These are phyloP conservation scores for Micractinium conductrix DNA, from an alignment of 139 green algal genomes.

Conservation along the genomic window DNA sequence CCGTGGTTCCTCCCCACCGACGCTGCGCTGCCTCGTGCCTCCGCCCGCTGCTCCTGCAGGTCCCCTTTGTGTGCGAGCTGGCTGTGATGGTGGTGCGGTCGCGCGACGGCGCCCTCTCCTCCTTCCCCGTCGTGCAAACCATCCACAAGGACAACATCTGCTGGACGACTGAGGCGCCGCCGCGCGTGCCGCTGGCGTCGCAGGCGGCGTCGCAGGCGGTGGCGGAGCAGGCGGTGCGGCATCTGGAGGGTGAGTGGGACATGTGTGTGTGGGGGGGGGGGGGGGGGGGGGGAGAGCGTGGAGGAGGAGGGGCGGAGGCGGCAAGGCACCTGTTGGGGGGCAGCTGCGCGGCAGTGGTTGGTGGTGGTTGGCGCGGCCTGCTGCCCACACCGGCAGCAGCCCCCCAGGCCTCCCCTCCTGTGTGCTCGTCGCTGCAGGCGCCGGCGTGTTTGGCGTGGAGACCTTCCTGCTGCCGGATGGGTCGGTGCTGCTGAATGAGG, in stretches of 20 bases:
- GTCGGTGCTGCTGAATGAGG: constrained; percentile 92
- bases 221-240: constrained; percentile 75
- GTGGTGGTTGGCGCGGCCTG: neutral
- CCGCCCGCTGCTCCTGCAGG: constrained; percentile 91
- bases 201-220: constrained; percentile 40
- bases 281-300: neutral
- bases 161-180: constrained; percentile 90
- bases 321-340: neutral
- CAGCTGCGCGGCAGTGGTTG: neutral
- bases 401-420: neutral
- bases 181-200: constrained; percentile 60
- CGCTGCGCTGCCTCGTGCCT: constrained; percentile 37
- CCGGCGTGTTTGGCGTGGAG: constrained; percentile 98
- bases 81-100: constrained; percentile 75
- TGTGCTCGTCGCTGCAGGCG: constrained; percentile 66
- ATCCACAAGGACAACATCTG: constrained; percentile 95
- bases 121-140: constrained; percentile 95
- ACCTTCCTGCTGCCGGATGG: constrained; percentile 93
- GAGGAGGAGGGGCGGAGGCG: neutral
- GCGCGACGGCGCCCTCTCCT: constrained; percentile 55
- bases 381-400: neutral
- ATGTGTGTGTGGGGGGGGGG: no score
- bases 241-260: constrained; percentile 65
- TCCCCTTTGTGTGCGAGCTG: constrained; percentile 89
- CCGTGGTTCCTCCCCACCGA: neutral